A percentile compares a stretch with the other conserved stretches of the same genome.
These are phyloP conservation scores for Begonia fuchsioides DNA, from an alignment of 306 rosid species.

Conservation along the genomic window DNA sequence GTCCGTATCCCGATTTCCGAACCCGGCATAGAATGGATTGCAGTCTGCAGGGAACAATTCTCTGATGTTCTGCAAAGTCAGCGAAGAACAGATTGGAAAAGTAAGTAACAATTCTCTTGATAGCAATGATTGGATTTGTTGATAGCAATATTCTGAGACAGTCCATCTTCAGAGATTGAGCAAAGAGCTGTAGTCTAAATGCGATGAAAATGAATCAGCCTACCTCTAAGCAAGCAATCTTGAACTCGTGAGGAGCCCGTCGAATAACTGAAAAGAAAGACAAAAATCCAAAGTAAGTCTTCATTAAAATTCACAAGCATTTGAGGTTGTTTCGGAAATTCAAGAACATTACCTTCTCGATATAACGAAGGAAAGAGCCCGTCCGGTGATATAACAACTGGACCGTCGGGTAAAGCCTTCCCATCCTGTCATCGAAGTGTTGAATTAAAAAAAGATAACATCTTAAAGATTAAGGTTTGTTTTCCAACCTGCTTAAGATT, in stretches of 20 bases:
- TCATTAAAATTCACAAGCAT: no score
- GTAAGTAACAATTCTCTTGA: no score
- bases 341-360: constrained; percentile 63
- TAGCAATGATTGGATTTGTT: no score
- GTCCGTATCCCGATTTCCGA: constrained; percentile 93
- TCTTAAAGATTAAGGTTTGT: not conserved
- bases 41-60: constrained; percentile 73
- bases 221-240: constrained; percentile 89
- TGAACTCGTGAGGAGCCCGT: constrained; percentile 97
- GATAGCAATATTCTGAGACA: no score
- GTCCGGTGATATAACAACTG: constrained; percentile 93
- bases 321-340: no score
- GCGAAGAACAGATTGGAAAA: constrained; percentile 1
- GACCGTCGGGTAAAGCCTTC: constrained; percentile 86
- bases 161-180: no score
- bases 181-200: no score
- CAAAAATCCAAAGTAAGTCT: no score
- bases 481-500: constrained; percentile 78
- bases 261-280: constrained; percentile 50
- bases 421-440: constrained; percentile 45
- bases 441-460: constrained; percentile 1
- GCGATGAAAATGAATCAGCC: constrained; percentile 10
- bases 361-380: constrained; percentile 92
- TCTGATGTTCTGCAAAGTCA: constrained; percentile 48
- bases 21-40: constrained; percentile 97